These are phyloP conservation scores for Corymbia maculata DNA, from an alignment of 345 rosid species.

Conservation along the genomic window DNA sequence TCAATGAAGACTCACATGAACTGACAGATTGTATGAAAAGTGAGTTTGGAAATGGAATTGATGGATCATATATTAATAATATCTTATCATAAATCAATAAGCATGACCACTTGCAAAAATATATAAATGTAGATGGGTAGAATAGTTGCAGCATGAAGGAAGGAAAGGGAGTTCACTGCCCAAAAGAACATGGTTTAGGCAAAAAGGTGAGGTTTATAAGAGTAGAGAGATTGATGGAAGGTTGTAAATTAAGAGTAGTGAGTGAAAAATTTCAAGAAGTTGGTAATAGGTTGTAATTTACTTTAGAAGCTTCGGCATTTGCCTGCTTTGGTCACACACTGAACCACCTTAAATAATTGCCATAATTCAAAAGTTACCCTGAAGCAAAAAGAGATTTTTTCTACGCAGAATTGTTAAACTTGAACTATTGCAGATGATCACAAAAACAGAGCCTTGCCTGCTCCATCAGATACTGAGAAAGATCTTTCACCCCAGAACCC, in stretches of 20 bases:
- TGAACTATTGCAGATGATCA: not conserved
- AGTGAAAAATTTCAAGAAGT: not conserved
- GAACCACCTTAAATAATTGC: not conserved
- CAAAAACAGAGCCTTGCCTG: slow-evolving; percentile 29
- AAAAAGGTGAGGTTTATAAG: not conserved
- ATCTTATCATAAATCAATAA: not conserved
- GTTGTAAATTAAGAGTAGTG: not conserved
- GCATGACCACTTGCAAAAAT: not conserved
- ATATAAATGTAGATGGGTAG: not conserved
- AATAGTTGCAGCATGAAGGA: not conserved
- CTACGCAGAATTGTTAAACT: not conserved
- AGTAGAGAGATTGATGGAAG: not conserved
- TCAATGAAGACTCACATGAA: not conserved
- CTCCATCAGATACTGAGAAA: slow-evolving; percentile 55
- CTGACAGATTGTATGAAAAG: not conserved
- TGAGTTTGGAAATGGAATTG: not conserved
- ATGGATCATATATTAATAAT: not conserved
- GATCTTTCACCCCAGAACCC: slow-evolving; percentile 78
- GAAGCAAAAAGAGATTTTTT: not conserved
- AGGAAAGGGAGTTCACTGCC: not conserved
- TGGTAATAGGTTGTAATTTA: not conserved
- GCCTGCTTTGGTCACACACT: not conserved
- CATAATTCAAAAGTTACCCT: not conserved
- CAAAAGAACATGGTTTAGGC: not conserved
- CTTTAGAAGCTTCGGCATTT: not conserved